Conservation (phyloP, 768 basidiomycete genomes). For the Kwoniella sp. region DNA sequence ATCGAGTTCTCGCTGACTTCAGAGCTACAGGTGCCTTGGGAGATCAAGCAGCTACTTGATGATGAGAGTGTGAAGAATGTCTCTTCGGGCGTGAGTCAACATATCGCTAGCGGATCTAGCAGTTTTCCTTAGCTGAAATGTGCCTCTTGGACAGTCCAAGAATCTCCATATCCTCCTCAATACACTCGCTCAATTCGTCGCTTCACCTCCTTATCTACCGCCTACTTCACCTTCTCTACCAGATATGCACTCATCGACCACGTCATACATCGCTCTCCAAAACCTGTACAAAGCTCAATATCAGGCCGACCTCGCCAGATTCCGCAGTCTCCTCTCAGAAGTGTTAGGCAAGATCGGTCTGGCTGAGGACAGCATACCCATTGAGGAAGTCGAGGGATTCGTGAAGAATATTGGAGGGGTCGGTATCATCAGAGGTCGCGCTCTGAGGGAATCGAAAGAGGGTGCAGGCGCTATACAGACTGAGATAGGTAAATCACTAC, state of each 20-base stretch:
- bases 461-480: constrained; percentile 34
- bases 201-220: constrained; percentile 62
- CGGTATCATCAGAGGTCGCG: constrained; percentile 54
- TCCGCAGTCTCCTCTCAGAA: constrained; percentile 36
- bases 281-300: constrained; percentile 78
- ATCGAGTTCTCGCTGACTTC: neutral
- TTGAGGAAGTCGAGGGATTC: constrained; percentile 55
- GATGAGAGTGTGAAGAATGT: constrained; percentile 63
- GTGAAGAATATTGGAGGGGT: constrained; percentile 57
- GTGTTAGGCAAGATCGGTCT: constrained; percentile 44
- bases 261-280: constrained; percentile 79
- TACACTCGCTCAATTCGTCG: constrained; percentile 69
- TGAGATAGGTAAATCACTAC: constrained; percentile 38
- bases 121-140: neutral
- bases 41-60: constrained; percentile 67
- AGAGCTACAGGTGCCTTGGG: constrained; percentile 64
- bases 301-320: constrained; percentile 47
- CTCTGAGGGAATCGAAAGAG: constrained; percentile 45
- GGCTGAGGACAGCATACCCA: constrained; percentile 41
- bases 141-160: constrained; percentile 57
- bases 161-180: constrained; percentile 78
- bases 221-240: constrained; percentile 86
- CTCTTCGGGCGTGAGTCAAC: constrained; percentile 55
- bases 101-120: neutral
- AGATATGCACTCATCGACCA: constrained; percentile 93